A percentile compares a stretch with the other conserved stretches of the same genome.
phyloP scores from a whole-genome alignment of 768 basidiomycete species.

The Coprinopsis sp. region DNA sequence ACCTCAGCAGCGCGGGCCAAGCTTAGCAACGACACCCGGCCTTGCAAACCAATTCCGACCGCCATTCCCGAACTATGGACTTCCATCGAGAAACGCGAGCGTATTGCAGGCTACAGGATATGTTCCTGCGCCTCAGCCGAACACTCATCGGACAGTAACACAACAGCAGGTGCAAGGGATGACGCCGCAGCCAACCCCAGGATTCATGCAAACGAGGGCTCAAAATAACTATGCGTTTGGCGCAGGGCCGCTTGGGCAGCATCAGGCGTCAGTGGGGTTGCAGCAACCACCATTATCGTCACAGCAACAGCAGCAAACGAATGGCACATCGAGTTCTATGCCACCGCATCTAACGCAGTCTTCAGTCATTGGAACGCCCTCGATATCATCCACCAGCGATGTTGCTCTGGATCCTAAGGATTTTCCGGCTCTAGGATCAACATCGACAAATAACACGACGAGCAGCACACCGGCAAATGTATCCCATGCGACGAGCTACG shows the following conservation, averaged over 20 bases:
- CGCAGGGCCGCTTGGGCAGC: conserved; percentile 46
- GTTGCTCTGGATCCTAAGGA: conserved; percentile 82
- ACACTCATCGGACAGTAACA: conserved; percentile 54
- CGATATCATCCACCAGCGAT: conserved; percentile 64
- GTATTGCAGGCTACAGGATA: conserved; percentile 46
- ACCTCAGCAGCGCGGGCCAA: conserved; percentile 78
- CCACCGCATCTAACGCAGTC: conserved; percentile 54
- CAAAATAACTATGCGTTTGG: conserved; percentile 65
- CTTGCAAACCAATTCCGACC: conserved; percentile 64
- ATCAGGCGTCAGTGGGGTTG: conserved; percentile 38
- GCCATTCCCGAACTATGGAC: conserved; percentile 47
- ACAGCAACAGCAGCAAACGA: conserved; percentile 48
- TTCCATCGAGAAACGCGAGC: conserved; percentile 58
- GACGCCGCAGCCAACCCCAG: conserved; percentile 54
- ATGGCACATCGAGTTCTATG: conserved; percentile 47
- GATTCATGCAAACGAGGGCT: conserved; percentile 60
- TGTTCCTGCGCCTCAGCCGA: conserved; percentile 54
- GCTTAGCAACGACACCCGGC: conserved; percentile 59
- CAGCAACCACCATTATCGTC: conserved; percentile 36
- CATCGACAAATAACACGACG: conserved; percentile 40
- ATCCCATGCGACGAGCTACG: conserved; percentile 63
- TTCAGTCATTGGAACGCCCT: conserved; percentile 49
- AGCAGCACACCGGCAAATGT: conserved; percentile 35
- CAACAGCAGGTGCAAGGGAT: conserved; percentile 51
- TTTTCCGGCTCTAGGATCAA: conserved; percentile 80